Evolutionary conservation across 1,284 basidiomycete species (phyloP), one percentile per base, ranked within the genome.

Genomic region (Cystobasidiaceae sp.): DNA sequence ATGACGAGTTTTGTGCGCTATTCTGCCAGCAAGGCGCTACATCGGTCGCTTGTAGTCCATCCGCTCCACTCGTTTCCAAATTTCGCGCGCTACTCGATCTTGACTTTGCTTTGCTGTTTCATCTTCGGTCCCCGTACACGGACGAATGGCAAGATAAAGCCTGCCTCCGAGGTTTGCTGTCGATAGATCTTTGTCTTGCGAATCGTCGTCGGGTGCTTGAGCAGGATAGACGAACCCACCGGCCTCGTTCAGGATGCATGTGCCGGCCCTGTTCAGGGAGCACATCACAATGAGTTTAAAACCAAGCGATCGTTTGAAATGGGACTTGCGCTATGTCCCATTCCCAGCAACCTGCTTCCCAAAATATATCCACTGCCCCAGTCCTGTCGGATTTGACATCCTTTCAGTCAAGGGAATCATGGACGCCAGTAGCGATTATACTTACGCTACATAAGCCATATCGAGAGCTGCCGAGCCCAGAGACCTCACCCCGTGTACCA

Each of bases 311-410:
- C n/a, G 17, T 7, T 2, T 27, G n/a, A n/a, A n/a, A n/a, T n/a
- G n/a, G n/a, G n/a, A 6, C 28, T 46, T 32, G 23, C 30, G 33
- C 33, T 52, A 69, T 66, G 43, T 69, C 71, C 74, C 73, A 75
- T 62, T 75, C 73, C 74, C 74, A 75, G 52, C 72, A 75, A 21
- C 74, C 74, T 2, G 69, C 71, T 48, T 72, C 69, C 74, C 74
- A 74, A 23, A 73, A 72, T 17, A 75, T 66, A 52, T 75, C 74
- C 2, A 70, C 58, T 1, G 70, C 69, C 5, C 72, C 74, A n/a
- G 72, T 72, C n/a, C 54, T 56, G 23, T 17, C n/a, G 23, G 15
- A 46, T 34, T 23, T 2, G 13, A 17, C 23, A 13, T 6, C 27
- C 3, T 30, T n/a, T 2, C 0, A 33, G 4, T 50, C 23, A 37